Evolutionary conservation across 805 yeast genomes (phyloP), one percentile per base, ranked within the genome.

Genomic region (Ogataea zsoltii): DNA sequence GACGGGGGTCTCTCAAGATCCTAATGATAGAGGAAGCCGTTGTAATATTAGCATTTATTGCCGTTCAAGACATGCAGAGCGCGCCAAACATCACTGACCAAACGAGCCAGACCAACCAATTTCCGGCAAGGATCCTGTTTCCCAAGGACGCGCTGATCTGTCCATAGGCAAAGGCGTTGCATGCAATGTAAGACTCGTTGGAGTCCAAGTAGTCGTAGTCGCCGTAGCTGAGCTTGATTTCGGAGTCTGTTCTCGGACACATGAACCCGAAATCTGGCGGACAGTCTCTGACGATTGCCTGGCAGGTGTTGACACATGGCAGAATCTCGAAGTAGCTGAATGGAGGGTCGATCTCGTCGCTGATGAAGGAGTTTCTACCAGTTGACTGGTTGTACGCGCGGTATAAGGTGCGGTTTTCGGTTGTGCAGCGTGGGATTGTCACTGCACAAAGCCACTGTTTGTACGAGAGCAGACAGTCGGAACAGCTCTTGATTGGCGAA

Each of bases 401-500:
- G 60, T 76, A 82, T 6, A 77, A 77, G 0, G 72, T 55, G 7
- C 67, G 49, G 6, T 76, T 60, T 12, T 61, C 51, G 12, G 85
- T 81, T 1, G 88, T 73, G 57, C 99, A 92, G 25, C 97, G 71
- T 0, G 98, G 98, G 5, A 92, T 87, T 0, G 89, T 72, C 3
- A 89, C 88, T 0, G 95, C 75, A 66, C 99, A 92, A 15, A 94
- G 73, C 99, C 99, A 92, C 56, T 83, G 74, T 56, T 79, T 81
- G 63, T 92, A 92, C 1, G 91, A 74, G 2, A 62, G 53, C 1
- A 75, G 74, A 62, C 99, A 92, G 57, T 88, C 82, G 12, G 70
- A 73, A 59, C 99, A 92, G 0, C 84, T 72, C 31, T 80, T 63
- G 18, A 92, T 58, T 9, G 96, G 88, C 1, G 97, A 88, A 63